Evolutionary conservation across 2,329 filamentous ascomycete species (phyloP).

Genomic region (Fusarium dimerum): DNA sequence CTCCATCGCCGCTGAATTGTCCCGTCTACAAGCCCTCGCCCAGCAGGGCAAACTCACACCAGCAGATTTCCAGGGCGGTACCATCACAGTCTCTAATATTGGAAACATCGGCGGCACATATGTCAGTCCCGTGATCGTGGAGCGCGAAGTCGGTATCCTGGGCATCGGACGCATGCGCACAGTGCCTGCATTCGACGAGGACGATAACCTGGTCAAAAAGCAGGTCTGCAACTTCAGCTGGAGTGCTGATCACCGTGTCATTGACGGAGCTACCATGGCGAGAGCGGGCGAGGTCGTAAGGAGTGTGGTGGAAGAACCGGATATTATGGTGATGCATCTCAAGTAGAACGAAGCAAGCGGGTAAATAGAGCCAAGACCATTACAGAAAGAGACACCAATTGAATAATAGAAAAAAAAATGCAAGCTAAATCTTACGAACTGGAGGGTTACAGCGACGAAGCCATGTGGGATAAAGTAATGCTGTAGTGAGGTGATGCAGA

Average conservation of each 20-base stretch:
- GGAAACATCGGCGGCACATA: constrained; percentile 93
- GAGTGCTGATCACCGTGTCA: constrained; percentile 92
- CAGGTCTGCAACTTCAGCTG: constrained; percentile 91
- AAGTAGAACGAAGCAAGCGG: constrained; percentile 49
- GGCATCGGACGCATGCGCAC: constrained; percentile 80
- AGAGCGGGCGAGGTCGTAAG: constrained; percentile 82
- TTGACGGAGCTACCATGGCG: constrained; percentile 94
- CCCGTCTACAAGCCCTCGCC: constrained; percentile 72
- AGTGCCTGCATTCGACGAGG: constrained; percentile 74
- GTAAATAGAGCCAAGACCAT: constrained; percentile 10
- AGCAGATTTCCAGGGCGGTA: constrained; percentile 79
- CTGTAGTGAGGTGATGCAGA: background rate
- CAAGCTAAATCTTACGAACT: background rate
- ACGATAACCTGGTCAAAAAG: constrained; percentile 65
- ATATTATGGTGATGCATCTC: constrained; percentile 82
- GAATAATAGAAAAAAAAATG: background rate
- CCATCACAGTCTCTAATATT: constrained; percentile 96
- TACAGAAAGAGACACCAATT: constrained; percentile 1
- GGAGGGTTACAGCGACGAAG: background rate
- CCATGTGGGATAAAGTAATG: background rate
- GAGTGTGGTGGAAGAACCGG: constrained; percentile 78
- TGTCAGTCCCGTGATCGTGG: constrained; percentile 86
- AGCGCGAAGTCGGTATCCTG: constrained; percentile 87
- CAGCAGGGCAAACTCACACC: constrained; percentile 72
- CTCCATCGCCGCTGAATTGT: constrained; percentile 75